These are phyloP conservation scores for Protomyces inouyei DNA, from an alignment of 1,139 yeast genomes.

Conservation along the genomic window DNA sequence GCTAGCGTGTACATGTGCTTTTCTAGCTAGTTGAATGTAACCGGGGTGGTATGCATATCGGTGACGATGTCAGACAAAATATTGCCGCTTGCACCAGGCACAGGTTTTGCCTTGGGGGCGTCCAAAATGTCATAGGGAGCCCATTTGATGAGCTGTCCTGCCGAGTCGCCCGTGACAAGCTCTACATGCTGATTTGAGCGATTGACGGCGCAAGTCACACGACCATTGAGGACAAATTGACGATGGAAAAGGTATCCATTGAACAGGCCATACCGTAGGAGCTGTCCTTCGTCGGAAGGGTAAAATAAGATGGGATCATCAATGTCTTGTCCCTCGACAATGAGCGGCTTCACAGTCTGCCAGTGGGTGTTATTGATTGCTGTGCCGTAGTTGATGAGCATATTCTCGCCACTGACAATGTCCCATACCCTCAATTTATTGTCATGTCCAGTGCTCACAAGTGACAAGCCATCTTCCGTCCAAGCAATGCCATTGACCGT, in stretches of 20 bases:
- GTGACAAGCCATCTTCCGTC: conserved; percentile 57
- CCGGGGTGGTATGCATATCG: background rate
- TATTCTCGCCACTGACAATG: conserved; percentile 51
- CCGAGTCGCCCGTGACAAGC: conserved; percentile 19
- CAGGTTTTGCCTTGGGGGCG: no score
- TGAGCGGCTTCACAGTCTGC: conserved; percentile 43
- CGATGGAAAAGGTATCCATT: conserved; percentile 62
- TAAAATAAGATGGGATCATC: conserved; percentile 57
- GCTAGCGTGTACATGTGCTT: background rate
- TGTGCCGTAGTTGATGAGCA: conserved; percentile 72
- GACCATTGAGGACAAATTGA: conserved; percentile 19
- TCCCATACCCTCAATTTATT: conserved; percentile 77
- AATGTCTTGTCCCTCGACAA: conserved; percentile 41
- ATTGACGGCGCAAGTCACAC: conserved; percentile 19
- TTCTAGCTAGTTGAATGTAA: background rate
- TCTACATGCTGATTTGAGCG: conserved; percentile 11
- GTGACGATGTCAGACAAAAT: background rate
- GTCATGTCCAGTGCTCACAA: conserved; percentile 68
- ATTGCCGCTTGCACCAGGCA: no score
- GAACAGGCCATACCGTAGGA: conserved; percentile 56
- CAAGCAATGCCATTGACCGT: conserved; percentile 71
- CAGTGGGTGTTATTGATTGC: conserved; percentile 59
- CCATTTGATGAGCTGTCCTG: conserved; percentile 16
- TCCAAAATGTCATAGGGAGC: background rate
- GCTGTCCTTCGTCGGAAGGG: conserved; percentile 77